A percentile compares a stretch with the other conserved stretches of the same genome.
Conservation (phyloP, 2,329 filamentous ascomycete genomes). For the Trichoderma polysporum region DNA sequence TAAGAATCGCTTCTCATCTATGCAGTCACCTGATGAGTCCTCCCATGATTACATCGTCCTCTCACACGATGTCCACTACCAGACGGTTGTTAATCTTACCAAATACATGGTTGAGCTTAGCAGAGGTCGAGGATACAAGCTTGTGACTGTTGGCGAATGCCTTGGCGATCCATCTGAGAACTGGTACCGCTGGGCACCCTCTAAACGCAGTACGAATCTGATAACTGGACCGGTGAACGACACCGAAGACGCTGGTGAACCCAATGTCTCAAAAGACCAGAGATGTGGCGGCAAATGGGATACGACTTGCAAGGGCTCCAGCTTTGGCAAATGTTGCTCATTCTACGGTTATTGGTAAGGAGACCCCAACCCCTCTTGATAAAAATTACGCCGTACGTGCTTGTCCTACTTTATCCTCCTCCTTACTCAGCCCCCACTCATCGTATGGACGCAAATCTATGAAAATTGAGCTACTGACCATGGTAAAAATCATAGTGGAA, state of each 20-base stretch:
- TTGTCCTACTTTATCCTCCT: background rate
- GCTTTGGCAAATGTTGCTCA: slow-evolving; percentile 42
- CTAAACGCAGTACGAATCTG: slow-evolving; percentile 19
- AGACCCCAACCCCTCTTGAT: background rate
- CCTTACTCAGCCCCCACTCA: background rate
- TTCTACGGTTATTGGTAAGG: slow-evolving; percentile 42
- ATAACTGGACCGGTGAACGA: background rate
- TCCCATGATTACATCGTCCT: slow-evolving; percentile 50
- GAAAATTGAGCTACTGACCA: background rate
- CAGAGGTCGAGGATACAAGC: slow-evolving; percentile 42
- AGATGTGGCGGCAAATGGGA: slow-evolving; percentile 37
- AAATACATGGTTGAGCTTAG: slow-evolving; percentile 45
- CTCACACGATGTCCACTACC: slow-evolving; percentile 51
- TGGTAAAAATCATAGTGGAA: slow-evolving; percentile 29
- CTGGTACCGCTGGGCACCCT: slow-evolving; percentile 49
- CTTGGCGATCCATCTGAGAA: slow-evolving; percentile 50
- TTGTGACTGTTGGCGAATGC: slow-evolving; percentile 58
- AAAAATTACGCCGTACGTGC: background rate
- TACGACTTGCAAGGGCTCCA: slow-evolving; percentile 39
- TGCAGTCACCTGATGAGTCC: slow-evolving; percentile 35
- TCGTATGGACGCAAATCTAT: background rate
- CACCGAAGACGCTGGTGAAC: background rate
- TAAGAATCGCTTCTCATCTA: slow-evolving; percentile 39
- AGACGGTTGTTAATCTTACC: slow-evolving; percentile 45
- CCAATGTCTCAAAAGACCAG: slow-evolving; percentile 36